Base-by-base conservation (phyloP, 1,284 basidiomycete genomes). In the Kalmanozyma brasiliensis region DNA sequence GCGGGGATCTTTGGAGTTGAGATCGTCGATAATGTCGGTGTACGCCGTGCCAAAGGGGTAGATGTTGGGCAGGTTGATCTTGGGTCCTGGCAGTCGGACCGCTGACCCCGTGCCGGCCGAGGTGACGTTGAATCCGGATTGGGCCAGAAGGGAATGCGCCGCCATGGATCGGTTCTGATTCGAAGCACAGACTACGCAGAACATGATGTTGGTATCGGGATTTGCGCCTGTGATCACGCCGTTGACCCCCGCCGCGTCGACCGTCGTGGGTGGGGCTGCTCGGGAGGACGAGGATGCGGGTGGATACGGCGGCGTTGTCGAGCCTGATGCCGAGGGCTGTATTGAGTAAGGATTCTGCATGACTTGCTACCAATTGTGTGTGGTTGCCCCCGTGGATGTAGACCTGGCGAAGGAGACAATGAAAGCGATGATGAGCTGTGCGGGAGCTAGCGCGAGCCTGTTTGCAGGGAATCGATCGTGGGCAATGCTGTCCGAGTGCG, bases 141-240 rank as follows among this genome's bases (percentile, higher is more conserved):
- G 49, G 35, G 90, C 85, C 38, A 99, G 84, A 10, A 96, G 92
- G 77, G 90, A 88, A 82, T 99, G 96, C 0, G 93, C 96, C 83
- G 98, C 95, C 96, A 99, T 99, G 1, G 94, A 98, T 32, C 96
- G 90, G 82, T 99, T 99, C 92, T 98, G 83, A 79, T 98, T 98
- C 80, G 93, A 96, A 10, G 95, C 95, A 81, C 95, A 98, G 24
- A 98, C 95, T 10, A 98, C 93, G 81, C 95, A 98, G 84, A 98
- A 98, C 53, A 71, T 49, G 20, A 61, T 62, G n/a, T 51, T 52
- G 34, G 45, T 53, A 13, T 59, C 56, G 2, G 55, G 51, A 7
- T n/a, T n/a, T 8, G 62, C 47, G 20, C 62, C 56, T 3, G 47
- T 19, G 1, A 65, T 29, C 3, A 41, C 41, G 11, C 56, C 62